Conservation (phyloP, 2,329 filamentous ascomycete species). For the Epichloe scottii region DNA sequence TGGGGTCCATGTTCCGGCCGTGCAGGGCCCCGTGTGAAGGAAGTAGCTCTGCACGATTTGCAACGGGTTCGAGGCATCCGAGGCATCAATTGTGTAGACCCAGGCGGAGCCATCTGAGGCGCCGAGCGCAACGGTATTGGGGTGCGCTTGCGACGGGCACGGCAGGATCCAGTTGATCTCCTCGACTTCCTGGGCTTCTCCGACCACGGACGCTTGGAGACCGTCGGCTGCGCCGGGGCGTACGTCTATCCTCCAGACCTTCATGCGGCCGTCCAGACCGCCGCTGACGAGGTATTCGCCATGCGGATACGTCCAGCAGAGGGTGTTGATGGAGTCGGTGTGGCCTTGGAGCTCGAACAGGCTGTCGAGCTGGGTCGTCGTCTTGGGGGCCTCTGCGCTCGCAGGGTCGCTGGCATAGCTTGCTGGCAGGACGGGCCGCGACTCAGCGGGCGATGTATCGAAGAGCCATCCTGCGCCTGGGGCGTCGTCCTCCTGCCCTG, state of each 20-base stretch:
- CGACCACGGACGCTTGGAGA: slow-evolving; percentile 48
- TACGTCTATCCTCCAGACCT: slow-evolving; percentile 49
- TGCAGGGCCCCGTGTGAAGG: slow-evolving; percentile 74
- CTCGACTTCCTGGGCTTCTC: slow-evolving; percentile 76
- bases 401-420: slow-evolving; percentile 59
- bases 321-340: slow-evolving; percentile 77
- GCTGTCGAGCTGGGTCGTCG: slow-evolving; percentile 47
- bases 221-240: slow-evolving; percentile 29
- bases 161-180: slow-evolving; percentile 85
- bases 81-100: slow-evolving; percentile 77
- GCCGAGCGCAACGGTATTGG: slow-evolving; percentile 77
- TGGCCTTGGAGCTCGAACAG: slow-evolving; percentile 78
- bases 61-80: slow-evolving; percentile 46
- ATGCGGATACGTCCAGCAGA: slow-evolving; percentile 69
- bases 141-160: slow-evolving; percentile 57
- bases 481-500: slow-evolving; percentile 43
- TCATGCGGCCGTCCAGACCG: slow-evolving; percentile 74
- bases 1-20: slow-evolving; percentile 80
- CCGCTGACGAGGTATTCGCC: slow-evolving; percentile 81
- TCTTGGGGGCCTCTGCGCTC: slow-evolving; percentile 33
- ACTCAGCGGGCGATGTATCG: slow-evolving; percentile 53
- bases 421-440: slow-evolving; percentile 57
- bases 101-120: slow-evolving; percentile 87
- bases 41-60: slow-evolving; percentile 87
- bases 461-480: slow-evolving; percentile 78